These are phyloP conservation scores for Phlebopus sp. DNA, from an alignment of 1,284 basidiomycete genomes.

Conservation along the genomic window DNA sequence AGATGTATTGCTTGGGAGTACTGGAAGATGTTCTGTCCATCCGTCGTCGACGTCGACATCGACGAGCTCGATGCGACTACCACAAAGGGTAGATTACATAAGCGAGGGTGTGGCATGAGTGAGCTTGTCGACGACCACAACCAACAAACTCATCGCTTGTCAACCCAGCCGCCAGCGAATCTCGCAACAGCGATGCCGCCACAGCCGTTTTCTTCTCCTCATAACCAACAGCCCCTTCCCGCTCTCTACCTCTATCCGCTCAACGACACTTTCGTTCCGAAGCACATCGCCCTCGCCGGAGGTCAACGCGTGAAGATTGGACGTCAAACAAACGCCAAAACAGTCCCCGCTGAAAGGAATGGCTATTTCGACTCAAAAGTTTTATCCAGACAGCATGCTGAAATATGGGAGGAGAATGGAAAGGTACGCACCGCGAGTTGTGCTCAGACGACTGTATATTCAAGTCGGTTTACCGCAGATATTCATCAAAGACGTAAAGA, in stretches of 20 bases:
- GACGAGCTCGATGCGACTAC: not conserved
- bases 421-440: constrained; percentile 55
- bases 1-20: no score
- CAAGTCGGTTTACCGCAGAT: constrained; percentile 53
- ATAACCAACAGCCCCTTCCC: constrained; percentile 44
- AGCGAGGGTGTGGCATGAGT: not conserved
- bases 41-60: not conserved
- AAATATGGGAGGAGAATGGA: constrained; percentile 92
- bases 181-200: constrained; percentile 37
- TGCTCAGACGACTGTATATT: constrained; percentile 1
- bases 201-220: constrained; percentile 35
- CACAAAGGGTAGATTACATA: not conserved
- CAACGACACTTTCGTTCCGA: constrained; percentile 94
- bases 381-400: constrained; percentile 92
- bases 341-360: constrained; percentile 90
- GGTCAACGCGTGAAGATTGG: constrained; percentile 89
- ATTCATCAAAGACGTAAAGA: constrained; percentile 98
- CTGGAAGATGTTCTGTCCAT: no score
- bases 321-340: constrained; percentile 97
- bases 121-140: constrained; percentile 1
- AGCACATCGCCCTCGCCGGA: constrained; percentile 85
- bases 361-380: constrained; percentile 99
- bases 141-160: constrained; percentile 5
- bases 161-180: constrained; percentile 4
- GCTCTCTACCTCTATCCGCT: constrained; percentile 92